Conservation (phyloP, 2,329 filamentous ascomycete genomes). For the Fusarium keratoplasticum region DNA sequence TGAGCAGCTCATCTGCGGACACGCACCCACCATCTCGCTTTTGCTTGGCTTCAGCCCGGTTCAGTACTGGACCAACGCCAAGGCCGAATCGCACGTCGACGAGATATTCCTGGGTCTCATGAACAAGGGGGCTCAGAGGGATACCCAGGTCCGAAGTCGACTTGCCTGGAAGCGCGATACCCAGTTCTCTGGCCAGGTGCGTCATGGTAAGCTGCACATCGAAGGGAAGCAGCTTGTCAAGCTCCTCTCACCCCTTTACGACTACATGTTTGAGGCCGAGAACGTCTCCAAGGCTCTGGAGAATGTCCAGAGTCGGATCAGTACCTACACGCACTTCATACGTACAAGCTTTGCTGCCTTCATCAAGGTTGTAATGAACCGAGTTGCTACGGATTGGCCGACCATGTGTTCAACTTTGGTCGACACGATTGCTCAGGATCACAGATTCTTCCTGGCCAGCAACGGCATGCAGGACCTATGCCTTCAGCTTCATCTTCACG, state of each 20-base stretch:
- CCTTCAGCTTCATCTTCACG: conserved; percentile 51
- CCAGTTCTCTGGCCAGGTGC: conserved; percentile 43
- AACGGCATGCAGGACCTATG: conserved; percentile 52
- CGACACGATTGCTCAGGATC: conserved; percentile 47
- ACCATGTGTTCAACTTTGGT: conserved; percentile 46
- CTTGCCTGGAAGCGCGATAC: conserved; percentile 53
- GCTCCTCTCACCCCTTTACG: conserved; percentile 56
- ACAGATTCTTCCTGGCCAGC: conserved; percentile 43
- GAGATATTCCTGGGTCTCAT: conserved; percentile 50
- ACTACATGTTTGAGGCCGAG: conserved; percentile 59
- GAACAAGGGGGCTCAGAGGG: conserved; percentile 6
- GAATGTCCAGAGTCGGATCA: conserved; percentile 6
- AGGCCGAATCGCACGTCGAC: conserved; percentile 53
- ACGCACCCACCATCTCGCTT: conserved; percentile 59
- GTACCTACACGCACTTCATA: conserved; percentile 49
- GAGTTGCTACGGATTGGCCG: conserved; percentile 51
- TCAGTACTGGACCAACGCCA: conserved; percentile 64
- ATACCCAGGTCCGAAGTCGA: conserved; percentile 45
- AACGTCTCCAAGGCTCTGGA: conserved; percentile 39
- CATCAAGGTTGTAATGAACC: conserved; percentile 51
- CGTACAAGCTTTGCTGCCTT: conserved; percentile 54
- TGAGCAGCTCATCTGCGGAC: conserved; percentile 58
- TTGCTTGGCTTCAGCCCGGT: conserved; percentile 63
- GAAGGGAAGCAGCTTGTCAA: conserved; percentile 52
- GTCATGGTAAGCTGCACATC: conserved; percentile 46